Evolutionary conservation across 139 green algal species (phyloP), one percentile per base, ranked within the genome.

Genomic region (Picochlorum sp.): DNA sequence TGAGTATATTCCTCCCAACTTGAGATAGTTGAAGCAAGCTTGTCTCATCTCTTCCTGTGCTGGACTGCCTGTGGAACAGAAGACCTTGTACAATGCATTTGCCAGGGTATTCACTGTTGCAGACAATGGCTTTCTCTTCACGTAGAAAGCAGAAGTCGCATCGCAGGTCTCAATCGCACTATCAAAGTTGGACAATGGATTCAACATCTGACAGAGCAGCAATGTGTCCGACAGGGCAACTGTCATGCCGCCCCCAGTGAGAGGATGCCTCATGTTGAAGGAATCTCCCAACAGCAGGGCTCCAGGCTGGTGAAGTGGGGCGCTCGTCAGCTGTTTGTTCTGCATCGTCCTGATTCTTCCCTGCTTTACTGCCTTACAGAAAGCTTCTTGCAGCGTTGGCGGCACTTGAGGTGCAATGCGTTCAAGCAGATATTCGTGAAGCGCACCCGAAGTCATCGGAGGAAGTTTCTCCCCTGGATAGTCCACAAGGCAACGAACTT

Each of bases 21-120:
- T 69, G 34, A 98, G 81, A 81, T 98, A 98, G 71, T 98, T 87
- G 65, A 98, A 98, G 81, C 93, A 98, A 3, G 92, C 92, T 52
- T 89, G 76, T 6, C 90, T 79, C 93, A 98, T 98, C 72, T 95
- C 91, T 68, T 96, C 87, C 50, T 98, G 90, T 13, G 91, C 88
- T 7, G 80, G 61, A 26, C 69, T 64, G 1, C 67, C 72, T n/a
- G 71, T 76, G 60, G 69, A 84, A 69, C 84, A 92, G 65, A 97
- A 97, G 10, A 97, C 89, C 69, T 87, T 88, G 84, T 98, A 98
- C 49, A 98, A 76, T 9, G 92, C 92, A 61, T 96, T 95, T 14
- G 92, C 94, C 20, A 98, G 82, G 8, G 92, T 98, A 89, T 98
- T 98, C 80, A 98, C 96, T 58, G 92, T 98, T n/a, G 89, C 85